Evolutionary conservation across 1,284 basidiomycete species (phyloP).

Genomic region (Boletus hoseneyae): DNA sequence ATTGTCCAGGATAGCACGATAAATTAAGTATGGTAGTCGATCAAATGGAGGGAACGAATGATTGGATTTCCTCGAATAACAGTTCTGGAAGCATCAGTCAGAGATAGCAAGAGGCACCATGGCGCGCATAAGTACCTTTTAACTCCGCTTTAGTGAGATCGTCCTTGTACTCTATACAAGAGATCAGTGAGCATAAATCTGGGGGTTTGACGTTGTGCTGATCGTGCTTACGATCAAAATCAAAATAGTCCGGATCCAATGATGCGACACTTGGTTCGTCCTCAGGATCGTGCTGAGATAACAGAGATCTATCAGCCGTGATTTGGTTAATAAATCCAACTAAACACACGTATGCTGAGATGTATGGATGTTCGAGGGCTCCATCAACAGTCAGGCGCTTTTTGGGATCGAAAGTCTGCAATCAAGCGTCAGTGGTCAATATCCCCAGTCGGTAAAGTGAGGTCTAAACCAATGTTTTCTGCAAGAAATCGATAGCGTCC

Average conservation of each 20-base stretch:
- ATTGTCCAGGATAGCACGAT: background rate
- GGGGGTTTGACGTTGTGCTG: background rate
- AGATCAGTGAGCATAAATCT: constrained; percentile 10
- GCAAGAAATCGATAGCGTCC: constrained; percentile 81
- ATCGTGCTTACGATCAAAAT: constrained; percentile 67
- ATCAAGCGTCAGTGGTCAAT: constrained; percentile 3
- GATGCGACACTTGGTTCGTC: constrained; percentile 79
- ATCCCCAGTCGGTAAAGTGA: background rate
- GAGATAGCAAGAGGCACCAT: constrained; percentile 12
- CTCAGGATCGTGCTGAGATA: constrained; percentile 70
- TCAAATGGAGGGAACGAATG: constrained; percentile 58
- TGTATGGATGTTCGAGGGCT: constrained; percentile 78
- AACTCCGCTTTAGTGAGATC: constrained; percentile 73
- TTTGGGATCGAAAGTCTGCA: constrained; percentile 79
- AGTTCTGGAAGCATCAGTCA: constrained; percentile 38
- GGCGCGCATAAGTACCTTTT: constrained; percentile 45
- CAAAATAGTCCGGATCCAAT: constrained; percentile 80
- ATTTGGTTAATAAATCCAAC: background rate
- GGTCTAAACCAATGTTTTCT: constrained; percentile 68
- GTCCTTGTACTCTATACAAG: constrained; percentile 63
- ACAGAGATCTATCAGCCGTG: constrained; percentile 9
- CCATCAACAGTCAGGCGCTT: constrained; percentile 84
- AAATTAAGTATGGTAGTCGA: background rate
- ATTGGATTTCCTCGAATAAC: constrained; percentile 65
- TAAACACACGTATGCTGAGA: constrained; percentile 53